Evolutionary conservation across 73 alveolate genomes (phyloP).

Genomic region (Halteria grandinella): DNA sequence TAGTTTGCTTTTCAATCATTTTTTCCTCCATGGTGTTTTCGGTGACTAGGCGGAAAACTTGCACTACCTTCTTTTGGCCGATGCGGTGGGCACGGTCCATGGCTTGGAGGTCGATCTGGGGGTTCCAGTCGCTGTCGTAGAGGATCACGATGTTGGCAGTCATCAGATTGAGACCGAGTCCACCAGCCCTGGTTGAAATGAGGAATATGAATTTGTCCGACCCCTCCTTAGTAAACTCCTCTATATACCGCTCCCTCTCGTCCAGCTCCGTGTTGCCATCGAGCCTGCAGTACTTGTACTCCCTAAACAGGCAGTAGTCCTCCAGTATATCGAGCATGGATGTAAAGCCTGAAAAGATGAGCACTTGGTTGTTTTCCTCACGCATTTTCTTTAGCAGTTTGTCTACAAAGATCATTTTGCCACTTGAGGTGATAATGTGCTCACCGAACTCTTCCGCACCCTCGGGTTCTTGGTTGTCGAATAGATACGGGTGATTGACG

Average conservation of each 20-base stretch:
- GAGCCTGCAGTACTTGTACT: slow-evolving; percentile 92
- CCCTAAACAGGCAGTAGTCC: slow-evolving; percentile 97
- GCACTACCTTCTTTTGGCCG: slow-evolving; percentile 97
- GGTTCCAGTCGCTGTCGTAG: slow-evolving; percentile 99
- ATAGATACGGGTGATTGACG: slow-evolving; percentile 93
- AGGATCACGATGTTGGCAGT: slow-evolving; percentile 98
- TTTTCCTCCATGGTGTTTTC: slow-evolving; percentile 97
- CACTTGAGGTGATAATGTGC: slow-evolving; percentile 84
- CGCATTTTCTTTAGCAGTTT: slow-evolving; percentile 79
- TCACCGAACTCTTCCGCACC: slow-evolving; percentile 82
- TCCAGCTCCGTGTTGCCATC: slow-evolving; percentile 93
- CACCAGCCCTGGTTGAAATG: slow-evolving; percentile 98
- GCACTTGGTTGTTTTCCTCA: slow-evolving; percentile 79
- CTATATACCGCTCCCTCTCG: slow-evolving; percentile 71
- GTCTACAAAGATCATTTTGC: slow-evolving; percentile 91
- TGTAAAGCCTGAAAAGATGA: slow-evolving; percentile 96
- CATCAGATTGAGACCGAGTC: slow-evolving; percentile 96
- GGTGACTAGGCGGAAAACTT: slow-evolving; percentile 92
- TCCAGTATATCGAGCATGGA: slow-evolving; percentile 96
- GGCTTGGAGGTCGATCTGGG: slow-evolving; percentile 98
- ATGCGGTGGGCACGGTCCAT: slow-evolving; percentile 99
- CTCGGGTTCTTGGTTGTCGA: slow-evolving; percentile 91
- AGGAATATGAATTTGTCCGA: slow-evolving; percentile 90
- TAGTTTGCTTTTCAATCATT: slow-evolving; percentile 95
- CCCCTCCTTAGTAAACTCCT: slow-evolving; percentile 56